Evolutionary conservation across 139 green algal species (phyloP).

Genomic region (Coelastrella sp.): DNA sequence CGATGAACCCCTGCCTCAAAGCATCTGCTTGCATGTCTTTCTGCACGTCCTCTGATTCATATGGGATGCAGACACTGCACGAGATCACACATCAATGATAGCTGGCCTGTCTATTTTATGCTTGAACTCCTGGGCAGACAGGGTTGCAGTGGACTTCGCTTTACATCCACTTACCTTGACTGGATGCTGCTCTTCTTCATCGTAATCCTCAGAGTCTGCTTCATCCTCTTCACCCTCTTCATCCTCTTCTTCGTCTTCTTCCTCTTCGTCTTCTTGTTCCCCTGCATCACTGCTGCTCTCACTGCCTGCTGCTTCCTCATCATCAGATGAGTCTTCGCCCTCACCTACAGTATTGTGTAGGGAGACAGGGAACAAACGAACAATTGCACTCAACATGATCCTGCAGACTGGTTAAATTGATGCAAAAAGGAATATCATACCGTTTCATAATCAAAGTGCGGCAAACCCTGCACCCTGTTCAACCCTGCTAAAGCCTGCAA

Average conservation of each 20-base stretch:
- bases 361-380: background rate
- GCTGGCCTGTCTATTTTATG: too few species aligned
- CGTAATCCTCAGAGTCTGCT: constrained; percentile 19
- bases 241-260: constrained; percentile 14
- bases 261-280: background rate
- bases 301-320: background rate
- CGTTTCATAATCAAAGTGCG: too few species aligned
- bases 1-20: background rate
- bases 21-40: background rate
- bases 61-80: background rate
- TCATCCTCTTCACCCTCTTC: constrained; percentile 29
- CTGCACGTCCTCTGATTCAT: background rate
- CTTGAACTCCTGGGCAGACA: too few species aligned
- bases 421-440: too few species aligned
- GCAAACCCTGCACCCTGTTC: too few species aligned
- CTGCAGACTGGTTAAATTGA: too few species aligned
- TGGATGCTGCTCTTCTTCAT: constrained; percentile 3
- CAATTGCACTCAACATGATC: too few species aligned
- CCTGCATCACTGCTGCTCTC: constrained; percentile 3
- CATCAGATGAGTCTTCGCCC: background rate
- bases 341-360: background rate
- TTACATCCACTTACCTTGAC: constrained; percentile 8
- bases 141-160: too few species aligned
- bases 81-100: too few species aligned
- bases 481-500: too few species aligned